Evolutionary conservation across 1,284 basidiomycete species (phyloP), one percentile per base, ranked within the genome.

Genomic region (Psilocybe mexicana): DNA sequence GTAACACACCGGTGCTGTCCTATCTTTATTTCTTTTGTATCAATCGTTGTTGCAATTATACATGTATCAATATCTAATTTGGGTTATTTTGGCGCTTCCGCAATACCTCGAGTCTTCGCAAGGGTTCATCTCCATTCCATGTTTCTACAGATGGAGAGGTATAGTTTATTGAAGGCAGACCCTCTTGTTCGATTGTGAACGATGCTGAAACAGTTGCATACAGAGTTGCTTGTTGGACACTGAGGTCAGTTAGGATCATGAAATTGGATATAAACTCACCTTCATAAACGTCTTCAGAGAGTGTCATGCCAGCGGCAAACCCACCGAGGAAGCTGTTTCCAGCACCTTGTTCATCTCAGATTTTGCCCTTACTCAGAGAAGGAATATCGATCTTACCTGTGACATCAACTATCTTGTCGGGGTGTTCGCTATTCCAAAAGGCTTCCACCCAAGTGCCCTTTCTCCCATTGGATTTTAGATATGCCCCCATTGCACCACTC

Each of bases 321-420:
- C 93, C 91, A 8, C 94, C 94, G 35, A 96, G 74, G 70, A 95
- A 96, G 52, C 85, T 84, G 72, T 96, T 96, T 8, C 94, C 94
- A 4, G 92, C 93, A 44, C 92, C 92, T 92, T 42, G 47, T 42
- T n/a, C 12, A 26, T 33, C 26, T 28, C 14, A 44, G 42, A 35
- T 23, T 49, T 8, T 24, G 44, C 26, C 12, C 7, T 25, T 40
- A 12, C 7, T 11, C 18, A 10, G 3, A 25, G 33, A 18, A 2
- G 23, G 3, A 18, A 18, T 18, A 14, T 8, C 47, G 24, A 52
- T 8, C 26, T 64, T 61, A 86, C 92, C 93, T 52, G 94, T 96
- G 10, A 94, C 90, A 71, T 96, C 94, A 0, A 90, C 81, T 8
- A 96, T 79, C 56, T 79, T 83, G 23, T 74, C 71, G 28, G 71